These are phyloP conservation scores for Draba incana DNA, from an alignment of 345 rosid genomes.

Conservation along the genomic window DNA sequence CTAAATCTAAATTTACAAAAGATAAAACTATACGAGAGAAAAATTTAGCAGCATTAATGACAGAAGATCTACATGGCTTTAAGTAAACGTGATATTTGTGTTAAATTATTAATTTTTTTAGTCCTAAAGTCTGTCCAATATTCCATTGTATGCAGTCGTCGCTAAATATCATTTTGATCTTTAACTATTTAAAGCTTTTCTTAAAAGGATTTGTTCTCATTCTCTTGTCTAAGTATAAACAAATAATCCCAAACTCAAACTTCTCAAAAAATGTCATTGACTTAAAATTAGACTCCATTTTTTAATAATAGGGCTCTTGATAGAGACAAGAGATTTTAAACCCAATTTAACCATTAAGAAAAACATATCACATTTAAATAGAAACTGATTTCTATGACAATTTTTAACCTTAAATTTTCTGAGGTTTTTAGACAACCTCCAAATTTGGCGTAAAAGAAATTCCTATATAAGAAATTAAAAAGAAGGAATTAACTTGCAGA, in stretches of 20 bases:
- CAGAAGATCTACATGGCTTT: too few species aligned
- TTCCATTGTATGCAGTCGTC: too few species aligned
- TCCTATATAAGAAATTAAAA: slow-evolving; percentile 17
- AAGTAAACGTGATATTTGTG: too few species aligned
- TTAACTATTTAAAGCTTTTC: slow-evolving; percentile 7
- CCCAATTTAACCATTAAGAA: slow-evolving; percentile 10
- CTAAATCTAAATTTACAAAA: too few species aligned
- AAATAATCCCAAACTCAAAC: neutral
- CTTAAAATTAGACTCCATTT: slow-evolving; percentile 24
- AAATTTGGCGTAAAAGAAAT: neutral
- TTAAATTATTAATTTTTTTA: too few species aligned
- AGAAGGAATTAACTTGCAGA: neutral
- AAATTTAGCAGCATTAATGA: too few species aligned
- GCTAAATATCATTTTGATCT: neutral
- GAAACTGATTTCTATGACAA: slow-evolving; percentile 13
- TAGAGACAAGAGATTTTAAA: neutral
- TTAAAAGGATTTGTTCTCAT: neutral
- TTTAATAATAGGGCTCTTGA: slow-evolving; percentile 18
- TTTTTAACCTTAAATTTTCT: slow-evolving; percentile 16
- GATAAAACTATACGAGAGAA: too few species aligned
- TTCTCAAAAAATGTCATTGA: neutral
- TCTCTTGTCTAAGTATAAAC: neutral
- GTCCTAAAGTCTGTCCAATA: too few species aligned
- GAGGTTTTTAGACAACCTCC: neutral
- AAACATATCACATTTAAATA: slow-evolving; percentile 26